phyloP scores from a whole-genome alignment of 2,329 filamentous ascomycete species.

The Acrodontium crateriforme region DNA sequence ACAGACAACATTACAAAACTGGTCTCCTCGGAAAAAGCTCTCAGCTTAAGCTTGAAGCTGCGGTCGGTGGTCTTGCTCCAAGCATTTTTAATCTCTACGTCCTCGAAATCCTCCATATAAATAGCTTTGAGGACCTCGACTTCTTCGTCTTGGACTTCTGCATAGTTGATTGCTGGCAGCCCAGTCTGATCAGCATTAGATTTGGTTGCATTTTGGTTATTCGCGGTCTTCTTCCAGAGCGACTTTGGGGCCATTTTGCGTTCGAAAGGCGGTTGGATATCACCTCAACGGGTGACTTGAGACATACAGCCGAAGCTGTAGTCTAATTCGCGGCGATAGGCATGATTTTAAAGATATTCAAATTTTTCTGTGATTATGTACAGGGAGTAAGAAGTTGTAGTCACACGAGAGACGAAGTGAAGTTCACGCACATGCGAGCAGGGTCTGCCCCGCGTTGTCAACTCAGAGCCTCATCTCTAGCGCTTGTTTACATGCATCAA shows the following conservation, averaged over 20 bases:
- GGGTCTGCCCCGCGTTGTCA: no score
- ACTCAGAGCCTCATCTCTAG: no score
- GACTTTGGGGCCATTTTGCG: conserved; percentile 32
- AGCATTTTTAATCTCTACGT: conserved; percentile 56
- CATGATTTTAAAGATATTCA: no score
- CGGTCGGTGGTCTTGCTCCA: conserved; percentile 82
- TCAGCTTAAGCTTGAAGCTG: conserved; percentile 67
- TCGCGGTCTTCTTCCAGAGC: conserved; percentile 23
- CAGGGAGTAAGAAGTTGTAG: no score
- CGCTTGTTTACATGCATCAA: no score
- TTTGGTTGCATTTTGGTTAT: conserved; percentile 14
- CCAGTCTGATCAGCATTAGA: conserved; percentile 5
- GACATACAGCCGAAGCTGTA: conserved; percentile 35
- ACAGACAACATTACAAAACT: conserved; percentile 60
- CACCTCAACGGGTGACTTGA: conserved; percentile 9
- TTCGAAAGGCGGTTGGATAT: conserved; percentile 5
- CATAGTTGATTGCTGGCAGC: conserved; percentile 47
- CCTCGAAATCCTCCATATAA: conserved; percentile 76
- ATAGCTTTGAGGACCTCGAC: conserved; percentile 74
- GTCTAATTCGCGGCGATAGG: conserved; percentile 15
- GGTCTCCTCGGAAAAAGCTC: conserved; percentile 57
- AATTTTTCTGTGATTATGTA: no score
- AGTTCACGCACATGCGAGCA: no score
- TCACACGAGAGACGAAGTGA: no score
- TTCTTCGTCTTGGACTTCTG: conserved; percentile 77